Conservation (phyloP, 1,284 basidiomycete species). For the Cutaneotrichosporon sp. region DNA sequence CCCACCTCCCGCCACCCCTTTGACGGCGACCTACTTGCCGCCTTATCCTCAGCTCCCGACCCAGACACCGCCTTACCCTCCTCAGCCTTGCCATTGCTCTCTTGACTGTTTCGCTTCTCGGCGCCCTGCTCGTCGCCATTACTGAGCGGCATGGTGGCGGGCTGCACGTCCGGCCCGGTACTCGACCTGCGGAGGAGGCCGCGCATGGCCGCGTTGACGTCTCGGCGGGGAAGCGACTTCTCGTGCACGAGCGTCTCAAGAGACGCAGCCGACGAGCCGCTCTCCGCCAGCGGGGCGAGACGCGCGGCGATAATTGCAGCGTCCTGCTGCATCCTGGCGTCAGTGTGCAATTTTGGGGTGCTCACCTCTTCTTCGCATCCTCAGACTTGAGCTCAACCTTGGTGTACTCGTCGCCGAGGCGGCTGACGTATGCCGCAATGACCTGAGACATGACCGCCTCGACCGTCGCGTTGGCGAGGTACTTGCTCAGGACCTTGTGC, state of each 20-base stretch:
- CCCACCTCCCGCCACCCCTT: conserved; percentile 8
- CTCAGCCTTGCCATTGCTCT: not conserved
- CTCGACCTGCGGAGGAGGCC: conserved; percentile 39
- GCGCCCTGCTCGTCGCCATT: not conserved
- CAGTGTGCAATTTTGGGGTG: conserved; percentile 54
- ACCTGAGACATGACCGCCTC: conserved; percentile 92
- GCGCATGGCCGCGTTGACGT: conserved; percentile 41
- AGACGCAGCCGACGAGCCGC: conserved; percentile 63
- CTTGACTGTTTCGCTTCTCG: not conserved
- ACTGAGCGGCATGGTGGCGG: not conserved
- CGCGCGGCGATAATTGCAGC: conserved; percentile 72
- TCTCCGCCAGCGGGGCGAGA: conserved; percentile 62
- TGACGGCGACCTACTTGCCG: conserved; percentile 2
- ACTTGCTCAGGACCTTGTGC: conserved; percentile 93
- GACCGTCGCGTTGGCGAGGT: conserved; percentile 72
- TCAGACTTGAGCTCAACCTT: conserved; percentile 75
- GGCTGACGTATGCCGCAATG: conserved; percentile 83
- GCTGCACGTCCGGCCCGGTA: not conserved
- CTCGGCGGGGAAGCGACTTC: conserved; percentile 56
- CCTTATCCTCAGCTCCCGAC: not conserved
- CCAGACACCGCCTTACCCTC: conserved; percentile 4
- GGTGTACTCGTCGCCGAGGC: conserved; percentile 77
- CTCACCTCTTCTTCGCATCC: conserved; percentile 72
- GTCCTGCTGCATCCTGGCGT: conserved; percentile 65
- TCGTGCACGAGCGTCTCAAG: conserved; percentile 77